Percentiles rank a stretch among this genome's conserved stretches.
phyloP scores from a whole-genome alignment of 1,284 basidiomycete species.

The Macrocystidia cucumis region DNA sequence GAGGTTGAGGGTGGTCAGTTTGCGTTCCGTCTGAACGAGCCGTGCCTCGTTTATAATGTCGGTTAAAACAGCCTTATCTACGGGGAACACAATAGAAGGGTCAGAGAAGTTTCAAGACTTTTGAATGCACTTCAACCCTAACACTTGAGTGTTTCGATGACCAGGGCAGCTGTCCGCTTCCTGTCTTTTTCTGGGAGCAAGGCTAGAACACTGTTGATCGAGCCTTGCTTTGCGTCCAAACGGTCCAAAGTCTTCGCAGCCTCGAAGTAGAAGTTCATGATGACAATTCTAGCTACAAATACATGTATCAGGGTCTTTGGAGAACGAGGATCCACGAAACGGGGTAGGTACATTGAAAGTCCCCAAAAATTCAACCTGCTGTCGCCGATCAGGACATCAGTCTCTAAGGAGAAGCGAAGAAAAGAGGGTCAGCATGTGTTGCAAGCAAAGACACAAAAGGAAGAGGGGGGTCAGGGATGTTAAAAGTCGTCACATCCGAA shows the following conservation, averaged over 20 bases:
- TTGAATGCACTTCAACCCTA: constrained; percentile 22
- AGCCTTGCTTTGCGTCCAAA: constrained; percentile 80
- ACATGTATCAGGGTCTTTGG: constrained; percentile 5
- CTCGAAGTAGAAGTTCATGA: constrained; percentile 93
- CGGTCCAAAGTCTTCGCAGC: constrained; percentile 78
- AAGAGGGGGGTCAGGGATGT: constrained; percentile 25
- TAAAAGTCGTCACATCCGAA: constrained; percentile 33
- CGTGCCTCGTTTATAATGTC: constrained; percentile 58
- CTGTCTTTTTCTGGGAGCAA: constrained; percentile 69
- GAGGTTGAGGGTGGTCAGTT: constrained; percentile 67
- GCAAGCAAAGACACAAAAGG: constrained; percentile 5
- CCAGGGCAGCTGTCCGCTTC: constrained; percentile 70
- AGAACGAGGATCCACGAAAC: neutral
- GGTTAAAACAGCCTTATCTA: constrained; percentile 65
- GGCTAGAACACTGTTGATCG: constrained; percentile 73
- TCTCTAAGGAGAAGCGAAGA: constrained; percentile 2
- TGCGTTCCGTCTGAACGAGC: constrained; percentile 70
- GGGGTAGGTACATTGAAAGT: constrained; percentile 1
- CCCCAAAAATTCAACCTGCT: neutral
- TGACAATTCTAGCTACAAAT: constrained; percentile 27
- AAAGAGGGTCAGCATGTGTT: constrained; percentile 8
- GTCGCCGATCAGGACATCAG: neutral
- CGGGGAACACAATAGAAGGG: constrained; percentile 5
- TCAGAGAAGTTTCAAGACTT: neutral
- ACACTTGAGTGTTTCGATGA: constrained; percentile 94